Percentiles rank a stretch among this genome's conserved stretches.
phyloP scores from a whole-genome alignment of 345 rosid species.

The Reutealis trisperma region DNA sequence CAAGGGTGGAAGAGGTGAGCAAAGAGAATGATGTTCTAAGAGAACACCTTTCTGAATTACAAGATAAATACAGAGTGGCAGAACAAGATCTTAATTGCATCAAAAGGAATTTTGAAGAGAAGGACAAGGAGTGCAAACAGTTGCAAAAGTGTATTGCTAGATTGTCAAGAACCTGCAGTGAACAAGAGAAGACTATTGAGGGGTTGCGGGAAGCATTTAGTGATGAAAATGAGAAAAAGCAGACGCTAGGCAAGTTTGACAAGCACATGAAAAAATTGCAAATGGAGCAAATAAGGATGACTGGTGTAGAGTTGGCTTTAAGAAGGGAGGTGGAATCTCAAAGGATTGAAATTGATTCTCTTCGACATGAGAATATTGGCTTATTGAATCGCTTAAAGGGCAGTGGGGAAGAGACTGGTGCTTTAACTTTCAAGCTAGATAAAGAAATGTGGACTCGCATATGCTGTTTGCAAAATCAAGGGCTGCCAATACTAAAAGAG shows the following conservation, averaged over 20 bases:
- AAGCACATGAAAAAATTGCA: conserved; percentile 54
- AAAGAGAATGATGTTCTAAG: conserved; percentile 56
- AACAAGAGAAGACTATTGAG: conserved; percentile 82
- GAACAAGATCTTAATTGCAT: conserved; percentile 54
- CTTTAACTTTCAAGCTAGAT: conserved; percentile 66
- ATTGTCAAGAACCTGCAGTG: conserved; percentile 69
- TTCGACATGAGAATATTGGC: conserved; percentile 82
- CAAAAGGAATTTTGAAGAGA: conserved; percentile 73
- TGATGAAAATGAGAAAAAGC: conserved; percentile 50
- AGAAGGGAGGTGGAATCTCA: conserved; percentile 70
- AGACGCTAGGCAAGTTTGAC: conserved; percentile 45
- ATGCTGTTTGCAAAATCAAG: conserved; percentile 76
- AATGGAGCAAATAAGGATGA: conserved; percentile 82
- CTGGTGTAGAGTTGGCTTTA: conserved; percentile 74
- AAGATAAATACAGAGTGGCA: conserved; percentile 54
- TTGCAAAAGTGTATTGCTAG: conserved; percentile 72
- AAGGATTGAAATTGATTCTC: conserved; percentile 69
- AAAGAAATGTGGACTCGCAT: conserved; percentile 63
- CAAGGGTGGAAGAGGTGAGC: conserved; percentile 50
- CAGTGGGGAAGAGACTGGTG: conserved; percentile 48
- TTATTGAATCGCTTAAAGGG: conserved; percentile 75
- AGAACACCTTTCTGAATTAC: conserved; percentile 50
- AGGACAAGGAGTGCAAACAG: conserved; percentile 88
- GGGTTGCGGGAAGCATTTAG: conserved; percentile 63
- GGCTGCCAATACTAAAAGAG: conserved; percentile 65